Percentiles rank a stretch among this genome's conserved stretches.
phyloP scores from a whole-genome alignment of 306 rosid species.

The Benincasa hispida region DNA sequence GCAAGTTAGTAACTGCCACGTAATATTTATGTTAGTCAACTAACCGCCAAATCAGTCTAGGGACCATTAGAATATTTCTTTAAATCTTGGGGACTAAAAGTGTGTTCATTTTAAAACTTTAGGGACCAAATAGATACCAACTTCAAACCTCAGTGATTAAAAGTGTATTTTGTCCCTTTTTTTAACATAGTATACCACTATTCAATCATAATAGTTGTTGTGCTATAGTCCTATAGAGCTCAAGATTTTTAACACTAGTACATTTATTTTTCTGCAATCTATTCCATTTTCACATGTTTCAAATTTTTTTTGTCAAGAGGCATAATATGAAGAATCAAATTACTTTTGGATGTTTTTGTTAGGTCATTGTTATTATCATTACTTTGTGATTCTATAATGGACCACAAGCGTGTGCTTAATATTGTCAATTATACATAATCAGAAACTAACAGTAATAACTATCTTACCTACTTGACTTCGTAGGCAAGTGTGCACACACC shows the following conservation, averaged over 20 bases:
- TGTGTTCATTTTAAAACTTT: no score
- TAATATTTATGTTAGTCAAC: no score
- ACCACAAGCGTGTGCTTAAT: background rate
- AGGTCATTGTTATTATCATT: background rate
- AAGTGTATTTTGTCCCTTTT: no score
- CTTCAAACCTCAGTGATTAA: no score
- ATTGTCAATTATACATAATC: background rate
- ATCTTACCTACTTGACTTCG: constrained; percentile 3
- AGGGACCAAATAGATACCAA: no score
- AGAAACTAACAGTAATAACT: background rate
- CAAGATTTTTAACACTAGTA: background rate
- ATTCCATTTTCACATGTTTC: background rate
- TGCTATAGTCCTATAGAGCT: background rate
- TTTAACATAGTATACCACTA: background rate
- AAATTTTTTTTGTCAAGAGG: background rate
- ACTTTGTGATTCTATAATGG: background rate
- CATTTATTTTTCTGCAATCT: background rate
- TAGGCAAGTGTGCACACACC: constrained; percentile 79
- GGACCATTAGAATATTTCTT: no score
- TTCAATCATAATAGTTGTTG: background rate
- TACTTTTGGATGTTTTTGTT: background rate
- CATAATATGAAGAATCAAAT: background rate
- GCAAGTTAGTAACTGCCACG: no score
- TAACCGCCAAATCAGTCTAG: no score
- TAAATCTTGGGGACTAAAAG: no score